Conservation (phyloP, 139 green algal species). For the Coelastrella sp. region DNA sequence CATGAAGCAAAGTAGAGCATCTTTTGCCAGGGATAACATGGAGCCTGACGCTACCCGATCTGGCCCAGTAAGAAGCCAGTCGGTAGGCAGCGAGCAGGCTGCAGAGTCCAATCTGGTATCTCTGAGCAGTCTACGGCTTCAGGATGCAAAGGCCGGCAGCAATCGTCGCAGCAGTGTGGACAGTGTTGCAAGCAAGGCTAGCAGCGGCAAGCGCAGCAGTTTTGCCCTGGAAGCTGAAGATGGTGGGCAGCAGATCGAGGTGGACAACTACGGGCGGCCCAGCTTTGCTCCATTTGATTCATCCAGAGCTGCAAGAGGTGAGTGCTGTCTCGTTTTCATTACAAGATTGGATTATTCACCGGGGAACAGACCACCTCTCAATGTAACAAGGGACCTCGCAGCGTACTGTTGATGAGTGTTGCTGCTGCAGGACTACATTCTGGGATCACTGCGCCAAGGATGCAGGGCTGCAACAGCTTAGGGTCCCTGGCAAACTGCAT, state of each 20-base stretch:
- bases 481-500: too few species aligned
- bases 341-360: too few species aligned
- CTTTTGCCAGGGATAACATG: not conserved
- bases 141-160: not conserved
- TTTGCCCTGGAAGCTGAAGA: conserved; percentile 57
- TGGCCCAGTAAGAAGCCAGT: too few species aligned
- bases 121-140: too few species aligned
- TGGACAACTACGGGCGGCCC: conserved; percentile 41
- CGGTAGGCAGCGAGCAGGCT: not conserved
- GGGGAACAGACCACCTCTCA: too few species aligned
- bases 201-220: conserved; percentile 51
- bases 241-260: not conserved
- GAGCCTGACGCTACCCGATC: conserved; percentile 9
- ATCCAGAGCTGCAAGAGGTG: not conserved
- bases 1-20: not conserved
- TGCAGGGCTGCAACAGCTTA: too few species aligned
- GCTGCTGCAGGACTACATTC: too few species aligned
- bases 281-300: conserved; percentile 56
- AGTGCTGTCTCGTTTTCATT: too few species aligned
- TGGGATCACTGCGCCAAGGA: too few species aligned
- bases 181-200: not conserved
- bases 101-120: too few species aligned
- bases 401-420: too few species aligned
- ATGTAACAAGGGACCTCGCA: too few species aligned
- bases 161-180: conserved; percentile 3